Conservation (phyloP, 768 basidiomycete species). For the Tylopilus subfusipes region DNA sequence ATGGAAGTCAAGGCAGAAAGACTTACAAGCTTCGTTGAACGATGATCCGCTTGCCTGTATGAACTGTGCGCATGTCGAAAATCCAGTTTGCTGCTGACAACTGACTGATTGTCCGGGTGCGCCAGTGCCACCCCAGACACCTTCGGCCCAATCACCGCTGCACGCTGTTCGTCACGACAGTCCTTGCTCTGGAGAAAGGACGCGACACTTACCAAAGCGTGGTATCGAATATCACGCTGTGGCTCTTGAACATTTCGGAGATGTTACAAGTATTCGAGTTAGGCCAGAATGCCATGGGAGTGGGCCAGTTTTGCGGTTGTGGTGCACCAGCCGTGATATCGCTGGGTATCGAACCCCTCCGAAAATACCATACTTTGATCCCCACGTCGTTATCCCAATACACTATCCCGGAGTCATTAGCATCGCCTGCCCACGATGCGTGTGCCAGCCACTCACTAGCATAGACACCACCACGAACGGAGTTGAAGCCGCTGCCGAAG, state of each 20-base stretch:
- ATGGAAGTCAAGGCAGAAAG: conserved; percentile 1
- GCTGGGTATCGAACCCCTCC: conserved; percentile 63
- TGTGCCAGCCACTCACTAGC: conserved; percentile 57
- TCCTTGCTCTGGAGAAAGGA: background rate
- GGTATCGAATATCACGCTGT: conserved; percentile 80
- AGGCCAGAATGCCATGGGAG: conserved; percentile 77
- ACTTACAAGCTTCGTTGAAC: conserved; percentile 77
- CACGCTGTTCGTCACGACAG: conserved; percentile 4
- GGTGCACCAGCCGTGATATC: conserved; percentile 78
- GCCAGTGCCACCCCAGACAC: conserved; percentile 69
- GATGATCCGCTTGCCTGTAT: conserved; percentile 68
- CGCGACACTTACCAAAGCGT: conserved; percentile 61
- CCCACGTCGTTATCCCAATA: conserved; percentile 56
- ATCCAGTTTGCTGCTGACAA: conserved; percentile 81
- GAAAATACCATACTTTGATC: conserved; percentile 81
- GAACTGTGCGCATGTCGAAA: conserved; percentile 75
- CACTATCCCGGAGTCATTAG: conserved; percentile 11
- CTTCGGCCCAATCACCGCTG: conserved; percentile 88
- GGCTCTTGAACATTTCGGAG: conserved; percentile 71
- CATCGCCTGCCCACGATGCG: background rate
- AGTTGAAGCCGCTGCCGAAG: conserved; percentile 86
- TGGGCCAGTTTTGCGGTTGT: conserved; percentile 71
- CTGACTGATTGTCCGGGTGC: conserved; percentile 83
- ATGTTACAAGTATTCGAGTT: conserved; percentile 66
- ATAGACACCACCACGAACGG: conserved; percentile 83